phyloP scores from a whole-genome alignment of 768 basidiomycete genomes.

The Boletus rubropictus region DNA sequence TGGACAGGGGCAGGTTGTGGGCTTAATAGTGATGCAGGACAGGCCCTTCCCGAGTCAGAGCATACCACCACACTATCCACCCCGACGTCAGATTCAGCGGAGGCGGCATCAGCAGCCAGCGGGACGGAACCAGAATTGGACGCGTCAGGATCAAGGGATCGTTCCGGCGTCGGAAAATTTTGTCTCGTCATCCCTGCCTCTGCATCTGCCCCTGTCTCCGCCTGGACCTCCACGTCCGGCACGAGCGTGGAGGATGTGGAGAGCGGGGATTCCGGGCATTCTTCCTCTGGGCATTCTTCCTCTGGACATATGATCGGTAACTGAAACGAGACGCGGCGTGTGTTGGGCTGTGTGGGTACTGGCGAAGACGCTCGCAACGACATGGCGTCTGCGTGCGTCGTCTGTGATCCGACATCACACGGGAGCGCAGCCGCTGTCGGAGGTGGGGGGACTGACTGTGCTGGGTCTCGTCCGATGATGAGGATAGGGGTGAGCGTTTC shows the following conservation, averaged over 20 bases:
- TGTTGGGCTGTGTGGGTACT: neutral
- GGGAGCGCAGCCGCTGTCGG: neutral
- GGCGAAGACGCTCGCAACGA: neutral
- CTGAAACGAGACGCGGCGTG: conserved; percentile 10
- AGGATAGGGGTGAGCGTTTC: conserved; percentile 1
- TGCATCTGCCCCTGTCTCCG: neutral
- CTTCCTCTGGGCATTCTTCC: neutral
- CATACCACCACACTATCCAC: neutral
- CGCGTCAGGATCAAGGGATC: neutral
- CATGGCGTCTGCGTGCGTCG: neutral
- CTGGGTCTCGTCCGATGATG: conserved; percentile 11
- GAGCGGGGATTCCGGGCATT: neutral
- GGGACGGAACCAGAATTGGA: neutral
- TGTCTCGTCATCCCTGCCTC: too few relatives aligned
- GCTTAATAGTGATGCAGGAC: conserved; percentile 10
- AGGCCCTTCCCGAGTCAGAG: neutral
- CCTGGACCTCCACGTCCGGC: neutral
- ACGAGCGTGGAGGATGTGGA: conserved; percentile 17
- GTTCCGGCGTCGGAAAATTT: neutral
- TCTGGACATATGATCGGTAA: neutral
- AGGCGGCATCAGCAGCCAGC: too few relatives aligned
- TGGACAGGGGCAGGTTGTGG: conserved; percentile 10
- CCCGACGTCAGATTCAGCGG: neutral
- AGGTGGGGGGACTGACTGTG: neutral
- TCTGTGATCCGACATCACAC: neutral